Base-by-base conservation (phyloP, 495 filamentous ascomycete species). In the Cenococcum geophilum region DNA sequence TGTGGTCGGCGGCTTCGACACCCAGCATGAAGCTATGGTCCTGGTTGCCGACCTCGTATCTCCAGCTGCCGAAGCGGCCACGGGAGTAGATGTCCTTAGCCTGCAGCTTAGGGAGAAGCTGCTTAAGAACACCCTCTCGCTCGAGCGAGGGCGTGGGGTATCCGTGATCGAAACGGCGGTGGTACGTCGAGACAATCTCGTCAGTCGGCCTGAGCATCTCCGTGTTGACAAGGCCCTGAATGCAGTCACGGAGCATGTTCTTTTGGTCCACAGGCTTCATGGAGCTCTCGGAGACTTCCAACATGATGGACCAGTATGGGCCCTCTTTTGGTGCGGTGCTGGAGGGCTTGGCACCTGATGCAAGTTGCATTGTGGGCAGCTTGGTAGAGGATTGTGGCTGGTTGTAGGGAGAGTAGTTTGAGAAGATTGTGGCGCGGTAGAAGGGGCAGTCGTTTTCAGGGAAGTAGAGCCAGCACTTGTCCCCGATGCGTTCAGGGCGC, bases 391-490 rank as follows among this genome's bases (percentile, higher is more conserved):
- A 78, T 56, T 85, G 78, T 20, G 93, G 93, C 77, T 97, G 93
- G 80, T 99, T 99, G 84, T 95, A 83, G 60, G 92, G 93, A 18
- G 95, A 97, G 82, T 99, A 99, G 85, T 99, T 99, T 77, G 93
- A 97, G 85, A 99, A 99, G 78, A 99, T 97, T 64, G 93, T 99
- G 71, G 93, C 93, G 70, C 93, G 91, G 82, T 99, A 99, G 85
- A 99, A 99, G 72, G 91, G 91, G 82, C 92, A 96, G 83, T 99
- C 85, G 76, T 96, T 86, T 74, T 99, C 95, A 65, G 93, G 93
- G 86, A 97, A 99, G 84, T 99, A 99, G 58, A 99, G 84, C 90
- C 93, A 99, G 86, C 93, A 99, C 81, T 99, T 99, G 79, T 99
- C 93, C 53, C 93, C 93, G 66, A 99, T 99, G 63, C 89, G 85